A percentile compares a stretch with the other conserved stretches of the same genome.
These are phyloP conservation scores for Amyloporia xantha DNA, from an alignment of 768 basidiomycete genomes.

Conservation along the genomic window DNA sequence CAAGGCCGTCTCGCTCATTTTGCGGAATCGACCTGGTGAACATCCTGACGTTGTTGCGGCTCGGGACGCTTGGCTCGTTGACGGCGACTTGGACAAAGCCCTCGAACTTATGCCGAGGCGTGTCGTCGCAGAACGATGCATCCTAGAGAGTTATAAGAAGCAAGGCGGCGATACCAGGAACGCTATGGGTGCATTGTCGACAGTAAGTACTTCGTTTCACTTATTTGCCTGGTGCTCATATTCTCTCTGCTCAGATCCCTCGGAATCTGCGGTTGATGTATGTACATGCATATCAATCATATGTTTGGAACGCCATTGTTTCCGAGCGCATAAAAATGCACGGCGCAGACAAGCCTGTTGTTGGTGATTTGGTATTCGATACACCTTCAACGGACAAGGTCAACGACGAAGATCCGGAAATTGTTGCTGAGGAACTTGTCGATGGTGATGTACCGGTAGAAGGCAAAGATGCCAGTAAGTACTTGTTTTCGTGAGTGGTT, in stretches of 20 bases:
- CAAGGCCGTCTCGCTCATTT: conserved; percentile 73
- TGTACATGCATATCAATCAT: conserved; percentile 97
- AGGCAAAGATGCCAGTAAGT: conserved; percentile 15
- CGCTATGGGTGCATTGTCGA: conserved; percentile 82
- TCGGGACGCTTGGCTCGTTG: conserved; percentile 83
- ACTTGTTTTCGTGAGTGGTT: background rate
- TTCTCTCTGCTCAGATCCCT: conserved; percentile 61
- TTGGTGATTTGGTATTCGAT: conserved; percentile 89
- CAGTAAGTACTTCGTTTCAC: conserved; percentile 38
- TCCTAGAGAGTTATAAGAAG: conserved; percentile 85
- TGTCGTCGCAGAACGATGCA: conserved; percentile 88
- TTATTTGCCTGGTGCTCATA: conserved; percentile 2
- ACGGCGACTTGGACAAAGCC: conserved; percentile 74
- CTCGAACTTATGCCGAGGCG: conserved; percentile 82
- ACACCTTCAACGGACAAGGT: conserved; percentile 23
- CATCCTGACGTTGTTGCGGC: conserved; percentile 86
- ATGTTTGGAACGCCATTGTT: conserved; percentile 96
- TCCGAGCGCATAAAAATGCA: conserved; percentile 84
- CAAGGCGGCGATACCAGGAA: conserved; percentile 73
- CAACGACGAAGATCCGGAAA: conserved; percentile 26
- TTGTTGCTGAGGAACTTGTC: conserved; percentile 5
- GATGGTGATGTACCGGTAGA: conserved; percentile 4
- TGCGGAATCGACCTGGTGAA: conserved; percentile 82
- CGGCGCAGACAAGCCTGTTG: conserved; percentile 66
- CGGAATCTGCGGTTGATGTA: conserved; percentile 95